Evolutionary conservation across 306 rosid genomes (phyloP).

Genomic region (Luffa aegyptiaca): DNA sequence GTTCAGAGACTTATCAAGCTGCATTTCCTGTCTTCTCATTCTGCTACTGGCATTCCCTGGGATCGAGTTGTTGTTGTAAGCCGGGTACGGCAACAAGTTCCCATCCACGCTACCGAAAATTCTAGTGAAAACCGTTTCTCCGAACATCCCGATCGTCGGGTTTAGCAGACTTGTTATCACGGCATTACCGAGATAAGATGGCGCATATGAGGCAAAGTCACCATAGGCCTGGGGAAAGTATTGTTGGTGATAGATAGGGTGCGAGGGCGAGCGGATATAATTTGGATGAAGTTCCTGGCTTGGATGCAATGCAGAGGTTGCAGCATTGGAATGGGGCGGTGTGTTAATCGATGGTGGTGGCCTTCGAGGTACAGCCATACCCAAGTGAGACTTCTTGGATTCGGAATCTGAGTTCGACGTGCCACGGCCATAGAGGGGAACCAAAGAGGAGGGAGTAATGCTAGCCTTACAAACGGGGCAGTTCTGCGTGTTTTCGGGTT

Average conservation of each 20-base stretch:
- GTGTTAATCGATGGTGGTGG: constrained; percentile 46
- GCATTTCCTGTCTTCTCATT: constrained; percentile 84
- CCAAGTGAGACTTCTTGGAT: constrained; percentile 37
- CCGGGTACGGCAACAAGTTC: constrained; percentile 32
- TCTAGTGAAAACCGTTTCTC: constrained; percentile 66
- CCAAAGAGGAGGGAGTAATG: constrained; percentile 48
- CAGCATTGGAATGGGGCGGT: constrained; percentile 19
- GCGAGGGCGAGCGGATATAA: constrained; percentile 35
- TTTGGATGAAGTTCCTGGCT: constrained; percentile 35
- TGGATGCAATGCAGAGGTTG: constrained; percentile 21
- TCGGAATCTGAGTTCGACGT: constrained; percentile 32
- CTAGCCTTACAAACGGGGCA: constrained; percentile 85
- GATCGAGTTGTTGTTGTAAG: constrained; percentile 20
- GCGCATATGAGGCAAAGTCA: constrained; percentile 30
- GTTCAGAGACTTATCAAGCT: constrained; percentile 60
- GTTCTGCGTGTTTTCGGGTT: constrained; percentile 29
- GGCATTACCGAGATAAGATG: constrained; percentile 45
- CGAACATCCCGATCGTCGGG: constrained; percentile 65
- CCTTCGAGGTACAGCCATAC: constrained; percentile 46
- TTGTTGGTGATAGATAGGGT: constrained; percentile 39
- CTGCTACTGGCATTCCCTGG: constrained; percentile 38
- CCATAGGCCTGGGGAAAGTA: constrained; percentile 42
- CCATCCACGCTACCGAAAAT: constrained; percentile 48
- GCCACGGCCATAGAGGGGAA: constrained; percentile 92
- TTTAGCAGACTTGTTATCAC: constrained; percentile 36